Conservation (phyloP, 345 rosid genomes). For the Bruguiera sexangula region DNA sequence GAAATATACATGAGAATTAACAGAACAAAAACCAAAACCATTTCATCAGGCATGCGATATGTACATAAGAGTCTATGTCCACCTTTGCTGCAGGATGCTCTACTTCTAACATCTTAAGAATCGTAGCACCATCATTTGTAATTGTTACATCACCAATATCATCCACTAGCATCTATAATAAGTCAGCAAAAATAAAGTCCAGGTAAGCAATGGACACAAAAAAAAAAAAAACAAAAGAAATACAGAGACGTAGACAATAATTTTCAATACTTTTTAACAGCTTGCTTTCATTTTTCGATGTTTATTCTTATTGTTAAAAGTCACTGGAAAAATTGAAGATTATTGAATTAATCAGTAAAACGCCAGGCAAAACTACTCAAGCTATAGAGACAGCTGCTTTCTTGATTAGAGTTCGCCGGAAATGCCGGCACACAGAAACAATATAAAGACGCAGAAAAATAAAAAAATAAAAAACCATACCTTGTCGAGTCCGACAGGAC, state of each 20-base stretch:
- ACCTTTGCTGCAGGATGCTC: conserved; percentile 99
- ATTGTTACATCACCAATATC: conserved; percentile 94
- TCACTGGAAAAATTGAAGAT: no score
- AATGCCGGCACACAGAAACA: no score
- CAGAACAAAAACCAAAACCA: not conserved
- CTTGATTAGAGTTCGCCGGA: not conserved
- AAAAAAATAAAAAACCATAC: conserved; percentile 21
- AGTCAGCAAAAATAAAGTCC: not conserved
- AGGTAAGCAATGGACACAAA: not conserved
- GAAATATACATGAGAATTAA: not conserved
- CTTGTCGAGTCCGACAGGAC: conserved; percentile 99
- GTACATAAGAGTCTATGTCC: not conserved
- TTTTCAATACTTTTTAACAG: no score
- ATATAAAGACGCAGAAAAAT: not conserved
- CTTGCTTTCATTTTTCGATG: no score
- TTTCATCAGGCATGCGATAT: not conserved
- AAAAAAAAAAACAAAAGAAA: not conserved
- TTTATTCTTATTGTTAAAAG: no score
- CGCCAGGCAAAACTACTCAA: no score
- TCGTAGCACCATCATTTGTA: conserved; percentile 94
- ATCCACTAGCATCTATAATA: conserved; percentile 84
- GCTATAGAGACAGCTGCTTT: no score
- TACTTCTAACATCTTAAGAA: conserved; percentile 89
- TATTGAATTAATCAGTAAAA: no score
- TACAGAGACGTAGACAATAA: not conserved